These are phyloP conservation scores for Pyricularia sp. DNA, from an alignment of 2,329 filamentous ascomycete species.

Conservation along the genomic window DNA sequence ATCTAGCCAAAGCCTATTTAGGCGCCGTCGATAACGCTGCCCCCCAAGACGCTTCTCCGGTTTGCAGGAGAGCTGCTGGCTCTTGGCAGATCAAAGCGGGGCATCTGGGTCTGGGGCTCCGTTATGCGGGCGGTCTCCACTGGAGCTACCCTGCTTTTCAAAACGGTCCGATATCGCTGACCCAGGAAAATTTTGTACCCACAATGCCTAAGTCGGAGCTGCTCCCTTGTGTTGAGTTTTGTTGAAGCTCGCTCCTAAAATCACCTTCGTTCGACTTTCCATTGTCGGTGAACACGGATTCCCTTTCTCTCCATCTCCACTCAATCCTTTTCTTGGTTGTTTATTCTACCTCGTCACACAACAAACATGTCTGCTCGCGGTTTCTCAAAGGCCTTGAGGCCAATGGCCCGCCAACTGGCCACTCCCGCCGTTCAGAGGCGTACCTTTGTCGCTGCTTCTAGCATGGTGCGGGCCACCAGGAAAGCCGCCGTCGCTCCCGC, in stretches of 20 bases:
- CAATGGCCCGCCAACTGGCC: conserved; percentile 54
- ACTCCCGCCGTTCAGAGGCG: conserved; percentile 52
- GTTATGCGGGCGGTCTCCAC: neutral
- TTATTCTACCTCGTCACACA: conserved; percentile 10
- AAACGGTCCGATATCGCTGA: conserved; percentile 3
- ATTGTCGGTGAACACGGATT: neutral
- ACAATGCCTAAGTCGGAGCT: conserved; percentile 3
- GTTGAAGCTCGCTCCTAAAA: neutral
- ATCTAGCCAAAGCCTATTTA: neutral
- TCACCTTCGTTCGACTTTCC: neutral
- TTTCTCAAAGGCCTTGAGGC: conserved; percentile 60
- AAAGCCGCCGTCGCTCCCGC: conserved; percentile 36
- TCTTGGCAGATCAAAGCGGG: neutral
- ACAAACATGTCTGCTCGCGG: conserved; percentile 68
- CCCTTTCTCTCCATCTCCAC: conserved; percentile 15
- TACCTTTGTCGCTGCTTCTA: conserved; percentile 52
- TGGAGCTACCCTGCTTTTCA: neutral
- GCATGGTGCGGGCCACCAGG: conserved; percentile 41
- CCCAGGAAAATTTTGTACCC: conserved; percentile 3
- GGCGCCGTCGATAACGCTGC: neutral
- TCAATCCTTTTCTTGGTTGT: conserved; percentile 9
- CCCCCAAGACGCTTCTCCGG: neutral
- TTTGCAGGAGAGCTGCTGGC: neutral
- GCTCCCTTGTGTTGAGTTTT: neutral
- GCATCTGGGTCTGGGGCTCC: conserved; percentile 1